These are phyloP conservation scores for Inga oerstediana DNA, from an alignment of 306 rosid genomes.

Conservation along the genomic window DNA sequence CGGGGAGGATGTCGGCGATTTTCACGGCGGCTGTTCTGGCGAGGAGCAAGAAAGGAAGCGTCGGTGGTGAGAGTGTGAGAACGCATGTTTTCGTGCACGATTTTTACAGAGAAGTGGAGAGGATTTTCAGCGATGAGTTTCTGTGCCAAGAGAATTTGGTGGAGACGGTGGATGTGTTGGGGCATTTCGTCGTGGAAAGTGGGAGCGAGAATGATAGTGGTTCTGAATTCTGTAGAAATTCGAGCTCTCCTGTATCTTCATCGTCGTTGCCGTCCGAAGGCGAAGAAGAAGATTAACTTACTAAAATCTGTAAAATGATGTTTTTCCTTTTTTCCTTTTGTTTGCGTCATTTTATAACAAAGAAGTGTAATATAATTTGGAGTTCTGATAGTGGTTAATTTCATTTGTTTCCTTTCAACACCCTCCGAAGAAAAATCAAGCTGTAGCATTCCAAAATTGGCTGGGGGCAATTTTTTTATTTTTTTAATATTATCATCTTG, in stretches of 20 bases:
- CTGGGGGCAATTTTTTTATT: too few relatives aligned
- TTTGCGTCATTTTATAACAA: background rate
- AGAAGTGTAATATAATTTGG: constrained; percentile 39
- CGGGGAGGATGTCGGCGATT: constrained; percentile 87
- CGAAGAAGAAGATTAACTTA: constrained; percentile 31
- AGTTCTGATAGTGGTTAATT: background rate
- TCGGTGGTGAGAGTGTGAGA: constrained; percentile 34
- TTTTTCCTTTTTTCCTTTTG: background rate
- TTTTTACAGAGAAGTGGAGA: constrained; percentile 70
- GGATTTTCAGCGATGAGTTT: constrained; percentile 71
- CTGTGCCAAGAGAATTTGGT: constrained; percentile 80
- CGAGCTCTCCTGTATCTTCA: background rate
- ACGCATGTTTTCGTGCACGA: constrained; percentile 93
- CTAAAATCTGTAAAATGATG: constrained; percentile 38
- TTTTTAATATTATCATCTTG: too few relatives aligned
- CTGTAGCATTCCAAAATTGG: background rate
- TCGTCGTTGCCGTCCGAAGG: constrained; percentile 36
- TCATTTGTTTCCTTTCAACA: background rate
- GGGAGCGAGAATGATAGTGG: constrained; percentile 13
- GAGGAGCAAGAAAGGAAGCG: constrained; percentile 50
- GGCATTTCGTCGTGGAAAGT: constrained; percentile 59
- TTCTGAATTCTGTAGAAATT: constrained; percentile 55
- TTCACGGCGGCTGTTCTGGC: constrained; percentile 84
- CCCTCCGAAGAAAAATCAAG: constrained; percentile 14
- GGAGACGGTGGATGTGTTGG: constrained; percentile 55